Evolutionary conservation across 164 flowering plant species (phyloP), one percentile per base, ranked within the genome.

Genomic region (Vitis rupestris): DNA sequence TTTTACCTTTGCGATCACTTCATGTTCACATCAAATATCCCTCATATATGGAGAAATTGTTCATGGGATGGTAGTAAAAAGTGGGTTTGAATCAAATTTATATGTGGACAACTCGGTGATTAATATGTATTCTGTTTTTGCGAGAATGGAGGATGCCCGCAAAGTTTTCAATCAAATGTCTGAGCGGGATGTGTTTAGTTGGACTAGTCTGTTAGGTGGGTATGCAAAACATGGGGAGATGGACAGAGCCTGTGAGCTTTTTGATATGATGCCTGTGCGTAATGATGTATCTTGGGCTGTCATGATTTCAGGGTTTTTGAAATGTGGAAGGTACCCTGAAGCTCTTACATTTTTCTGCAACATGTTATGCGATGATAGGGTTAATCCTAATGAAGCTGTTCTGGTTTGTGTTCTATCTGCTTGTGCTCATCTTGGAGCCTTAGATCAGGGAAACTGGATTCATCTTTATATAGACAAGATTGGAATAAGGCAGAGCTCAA

Each of bases 341-440:
- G 90, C 87, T 0, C 71, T 88, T 37, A 52, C 47, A n/a, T 75
- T 55, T 70, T 87, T 87, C 55, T 61, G 50, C 47, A 74, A 70
- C 9, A 79, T 86, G 88, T 48, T 84, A 31, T 12, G 66, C 64
- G 61, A 65, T 66, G 61, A 47, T 49, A 57, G 64, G 37, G 70
- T 74, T 59, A 82, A 72, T 76, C 83, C 84, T 14, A 86, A 88
- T 70, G 92, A 88, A 69, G 85, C 85, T 44, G 80, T 75, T 67
- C 74, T 88, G 53, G 88, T 86, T 23, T 83, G 84, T 83, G 86
- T 78, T 15, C 64, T 88, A 15, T 84, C 87, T 23, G 88, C 88
- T 59, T 88, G 88, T 72, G 85, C 89, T 57, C 77, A 84, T 72
- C 82, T 86, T 64, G 88, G 86, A 44, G 88, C 88, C 1, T 73